A percentile compares a stretch with the other conserved stretches of the same genome.
phyloP scores from a whole-genome alignment of 148 eudicot species.

The Polygonum aviculare region DNA sequence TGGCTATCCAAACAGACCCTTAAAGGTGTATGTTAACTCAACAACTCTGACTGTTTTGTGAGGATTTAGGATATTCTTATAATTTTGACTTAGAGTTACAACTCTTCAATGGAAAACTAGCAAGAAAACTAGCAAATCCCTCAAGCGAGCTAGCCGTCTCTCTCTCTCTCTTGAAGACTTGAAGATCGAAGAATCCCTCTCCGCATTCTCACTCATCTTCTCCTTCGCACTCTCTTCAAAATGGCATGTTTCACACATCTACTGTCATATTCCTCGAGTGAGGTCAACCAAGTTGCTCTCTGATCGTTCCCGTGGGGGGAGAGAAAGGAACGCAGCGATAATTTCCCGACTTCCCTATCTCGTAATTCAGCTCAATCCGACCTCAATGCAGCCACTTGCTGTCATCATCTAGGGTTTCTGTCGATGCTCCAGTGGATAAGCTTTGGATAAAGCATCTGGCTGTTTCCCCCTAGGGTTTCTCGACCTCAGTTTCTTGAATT shows the following conservation, averaged over 20 bases:
- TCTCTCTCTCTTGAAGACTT: background rate
- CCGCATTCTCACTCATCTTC: background rate
- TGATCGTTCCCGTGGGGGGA: background rate
- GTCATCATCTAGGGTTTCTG: constrained; percentile 7
- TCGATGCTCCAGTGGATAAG: background rate
- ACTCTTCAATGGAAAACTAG: background rate
- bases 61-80: too few species aligned
- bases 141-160: background rate
- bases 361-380: background rate
- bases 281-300: background rate
- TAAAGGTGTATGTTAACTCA: too few species aligned
- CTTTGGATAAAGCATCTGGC: background rate
- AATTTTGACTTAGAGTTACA: too few species aligned
- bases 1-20: too few species aligned
- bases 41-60: too few species aligned
- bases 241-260: constrained; percentile 2
- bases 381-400: background rate
- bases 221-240: background rate
- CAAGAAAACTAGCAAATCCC: background rate
- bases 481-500: background rate
- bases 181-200: background rate
- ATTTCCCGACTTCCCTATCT: background rate
- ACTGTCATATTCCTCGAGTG: background rate
- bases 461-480: background rate
- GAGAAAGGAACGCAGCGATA: background rate